Evolutionary conservation across 2,329 filamentous ascomycete species (phyloP).

Genomic region (Ustulina deusta): DNA sequence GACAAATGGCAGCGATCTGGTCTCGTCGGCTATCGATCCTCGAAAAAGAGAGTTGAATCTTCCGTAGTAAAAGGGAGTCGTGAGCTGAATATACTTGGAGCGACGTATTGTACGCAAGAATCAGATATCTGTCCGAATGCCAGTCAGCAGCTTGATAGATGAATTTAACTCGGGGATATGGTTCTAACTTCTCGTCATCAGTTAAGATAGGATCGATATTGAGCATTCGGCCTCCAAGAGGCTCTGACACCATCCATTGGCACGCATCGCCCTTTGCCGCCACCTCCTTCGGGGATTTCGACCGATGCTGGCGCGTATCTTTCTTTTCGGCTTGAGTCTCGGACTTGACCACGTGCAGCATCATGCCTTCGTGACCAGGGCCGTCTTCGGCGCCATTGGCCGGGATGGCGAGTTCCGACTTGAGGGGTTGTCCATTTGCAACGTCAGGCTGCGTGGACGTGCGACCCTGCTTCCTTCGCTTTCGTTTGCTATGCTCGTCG

Average conservation of each 20-base stretch:
- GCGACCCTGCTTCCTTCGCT: constrained; percentile 56
- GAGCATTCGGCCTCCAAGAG: constrained; percentile 74
- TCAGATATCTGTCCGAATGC: constrained; percentile 70
- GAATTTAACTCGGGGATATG: not conserved
- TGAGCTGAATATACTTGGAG: constrained; percentile 84
- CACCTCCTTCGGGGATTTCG: constrained; percentile 21
- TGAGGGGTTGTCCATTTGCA: constrained; percentile 26
- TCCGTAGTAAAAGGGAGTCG: constrained; percentile 83
- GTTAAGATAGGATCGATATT: constrained; percentile 74
- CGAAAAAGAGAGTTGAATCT: constrained; percentile 67
- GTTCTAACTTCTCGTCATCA: constrained; percentile 68
- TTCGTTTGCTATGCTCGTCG: constrained; percentile 56
- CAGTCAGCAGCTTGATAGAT: constrained; percentile 44
- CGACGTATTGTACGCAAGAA: constrained; percentile 79
- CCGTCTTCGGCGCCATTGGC: constrained; percentile 31
- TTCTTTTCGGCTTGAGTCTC: constrained; percentile 32
- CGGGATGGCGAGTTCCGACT: constrained; percentile 29
- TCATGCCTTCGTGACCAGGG: constrained; percentile 16
- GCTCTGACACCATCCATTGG: constrained; percentile 70
- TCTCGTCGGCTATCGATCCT: constrained; percentile 47
- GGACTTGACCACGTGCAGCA: constrained; percentile 18
- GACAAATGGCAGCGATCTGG: constrained; percentile 58
- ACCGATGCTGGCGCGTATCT: constrained; percentile 37
- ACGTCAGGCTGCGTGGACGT: constrained; percentile 34
- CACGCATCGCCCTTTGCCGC: constrained; percentile 13